Evolutionary conservation across 371 early-diverging fungal genomes (phyloP), one percentile per base, ranked within the genome.

Genomic region (Umbelopsis sp.): DNA sequence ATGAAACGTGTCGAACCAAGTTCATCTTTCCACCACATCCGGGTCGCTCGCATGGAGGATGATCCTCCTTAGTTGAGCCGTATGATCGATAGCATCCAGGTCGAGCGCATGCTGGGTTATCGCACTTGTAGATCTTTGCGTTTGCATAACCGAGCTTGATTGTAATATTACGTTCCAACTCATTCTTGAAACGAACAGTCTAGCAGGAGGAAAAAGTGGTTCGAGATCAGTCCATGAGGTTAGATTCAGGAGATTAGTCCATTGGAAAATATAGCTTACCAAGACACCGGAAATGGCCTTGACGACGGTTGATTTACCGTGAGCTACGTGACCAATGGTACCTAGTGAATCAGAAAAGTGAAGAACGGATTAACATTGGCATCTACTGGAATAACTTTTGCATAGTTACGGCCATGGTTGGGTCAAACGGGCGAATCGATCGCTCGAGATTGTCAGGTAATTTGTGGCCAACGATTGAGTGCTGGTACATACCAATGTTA

Each of bases 101-200:
- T 63, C 99, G 88, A 51, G 98, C 97, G 86, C 99, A 99, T 38
- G 85, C 93, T 57, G 87, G 86, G 74, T 91, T 93, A 70, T 89
- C 89, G 85, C 99, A 99, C 86, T 98, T 97, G 89, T 95, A 98
- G 68, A 98, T 96, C 93, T 99, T 99, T 53, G 99, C 99, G 79
- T 99, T 99, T 68, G 99, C 99, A 80, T 99, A 99, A 74, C 99
- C 99, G 63, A 99, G 87, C 87, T 99, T 99, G 81, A 99, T 99
- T 29, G 99, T 99, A 88, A 99, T 99, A 86, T 99, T 99, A 78
- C 99, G 92, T 89, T 99, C 99, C 72, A 99, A 87, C 80, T 99
- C 99, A 79, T 96, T 97, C 87, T 98, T 97, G 89, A 99, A 99
- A 69, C 99, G 92, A 65, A 99, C 98, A 51, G 99, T 99, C 91